Percentiles rank a stretch among this genome's conserved stretches.
Evolutionary conservation across 306 rosid genomes (phyloP).

Genomic region (Vachellia pachyceras): DNA sequence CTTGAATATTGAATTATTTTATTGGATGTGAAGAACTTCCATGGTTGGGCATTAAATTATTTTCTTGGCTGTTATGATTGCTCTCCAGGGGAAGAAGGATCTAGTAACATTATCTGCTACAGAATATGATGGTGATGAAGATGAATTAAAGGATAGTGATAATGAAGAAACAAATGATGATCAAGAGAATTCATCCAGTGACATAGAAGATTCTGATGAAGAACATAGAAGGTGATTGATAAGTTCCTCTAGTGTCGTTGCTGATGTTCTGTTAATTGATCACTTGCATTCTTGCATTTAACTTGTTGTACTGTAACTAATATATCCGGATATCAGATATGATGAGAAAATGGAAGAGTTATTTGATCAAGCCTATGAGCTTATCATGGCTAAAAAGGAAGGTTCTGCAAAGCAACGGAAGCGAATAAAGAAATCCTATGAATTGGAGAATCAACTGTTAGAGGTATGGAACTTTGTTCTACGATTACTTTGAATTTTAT

Average conservation of each 20-base stretch:
- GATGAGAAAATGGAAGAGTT: conserved; percentile 80
- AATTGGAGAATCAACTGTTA: conserved; percentile 60
- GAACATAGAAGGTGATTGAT: conserved; percentile 74
- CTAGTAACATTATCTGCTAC: conserved; percentile 70
- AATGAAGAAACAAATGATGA: conserved; percentile 48
- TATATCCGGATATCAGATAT: conserved; percentile 57
- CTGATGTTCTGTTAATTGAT: conserved; percentile 21
- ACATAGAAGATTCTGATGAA: conserved; percentile 80
- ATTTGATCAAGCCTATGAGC: conserved; percentile 83
- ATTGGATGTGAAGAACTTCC: conserved; percentile 4
- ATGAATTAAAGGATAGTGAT: conserved; percentile 55
- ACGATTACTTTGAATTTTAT: not conserved
- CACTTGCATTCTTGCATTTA: conserved; percentile 2
- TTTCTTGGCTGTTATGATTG: conserved; percentile 36
- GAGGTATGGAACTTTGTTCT: conserved; percentile 58
- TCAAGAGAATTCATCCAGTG: conserved; percentile 65
- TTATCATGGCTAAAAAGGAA: conserved; percentile 70
- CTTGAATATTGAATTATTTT: conserved; percentile 3
- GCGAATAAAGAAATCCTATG: conserved; percentile 63
- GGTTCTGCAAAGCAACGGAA: conserved; percentile 87
- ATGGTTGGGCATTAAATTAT: not conserved
- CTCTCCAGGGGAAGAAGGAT: conserved; percentile 85
- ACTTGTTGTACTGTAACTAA: conserved; percentile 20
- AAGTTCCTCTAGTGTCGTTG: conserved; percentile 26
- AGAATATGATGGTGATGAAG: conserved; percentile 71